Base-by-base conservation (phyloP, 352 stramenopile genomes). In the Aphanomyces astaci region DNA sequence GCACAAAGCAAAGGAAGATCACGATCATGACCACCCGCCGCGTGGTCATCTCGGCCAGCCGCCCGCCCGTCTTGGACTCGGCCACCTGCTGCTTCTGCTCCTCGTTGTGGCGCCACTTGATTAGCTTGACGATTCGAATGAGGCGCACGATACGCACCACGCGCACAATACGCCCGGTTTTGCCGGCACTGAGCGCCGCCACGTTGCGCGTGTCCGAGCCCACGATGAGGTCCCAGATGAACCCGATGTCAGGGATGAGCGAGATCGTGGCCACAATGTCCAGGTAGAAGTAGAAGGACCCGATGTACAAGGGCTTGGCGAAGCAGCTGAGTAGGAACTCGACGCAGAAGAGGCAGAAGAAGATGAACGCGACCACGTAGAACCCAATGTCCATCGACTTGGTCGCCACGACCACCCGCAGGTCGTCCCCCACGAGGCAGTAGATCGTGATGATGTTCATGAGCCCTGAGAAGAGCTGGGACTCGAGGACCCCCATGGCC, bases 371-470 rank as follows among this genome's bases (percentile, higher is more conserved):
- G 11, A 98, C 72, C 25, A 78, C 78, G 60, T 84, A 92, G 73
- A 98, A 98, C 0, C 75, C 64, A 54, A 78, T 78, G 76, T 98
- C 94, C 22, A 80, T 83, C 1, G 65, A 64, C 24, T 81, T 81
- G 19, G 73, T 71, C 56, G 93, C 89, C 39, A 80, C 54, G 22
- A 87, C 84, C 27, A 96, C 66, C n/a, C 89, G 79, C 27, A 98
- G 80, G 75, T 98, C 92, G 71, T 97, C 92, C 27, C 89, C 85
- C 55, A 97, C 98, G 30, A 98, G 84, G 32, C 88, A 90, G 75
- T 96, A 98, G 39, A 97, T 74, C 5, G 92, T 98, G 51, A 97
- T 78, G 5, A 96, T 5, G 11, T 94, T 87, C 87, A 98, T 98
- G 55, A 92, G 71, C 15, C 90, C 71, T 2, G 81, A 90, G 63